Conservation (phyloP, 106 monocot species). For the Alisma plantagoaquatica region DNA sequence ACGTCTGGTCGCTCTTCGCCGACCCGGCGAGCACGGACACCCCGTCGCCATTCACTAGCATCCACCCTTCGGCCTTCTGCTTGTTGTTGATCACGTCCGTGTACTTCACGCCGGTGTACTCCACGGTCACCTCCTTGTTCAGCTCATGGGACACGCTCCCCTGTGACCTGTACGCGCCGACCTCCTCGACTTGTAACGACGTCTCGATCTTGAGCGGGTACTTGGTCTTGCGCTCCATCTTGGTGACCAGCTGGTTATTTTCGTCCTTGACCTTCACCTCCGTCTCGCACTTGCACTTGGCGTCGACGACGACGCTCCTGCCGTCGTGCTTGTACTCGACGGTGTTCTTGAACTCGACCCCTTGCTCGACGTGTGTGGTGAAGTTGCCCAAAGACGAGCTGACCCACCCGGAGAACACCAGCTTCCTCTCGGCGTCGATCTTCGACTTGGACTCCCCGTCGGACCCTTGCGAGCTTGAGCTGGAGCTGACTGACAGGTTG, state of each 20-base stretch:
- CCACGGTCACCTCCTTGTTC: conserved; percentile 13
- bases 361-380: conserved; percentile 7
- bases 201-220: conserved; percentile 26
- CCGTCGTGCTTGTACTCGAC: conserved; percentile 7
- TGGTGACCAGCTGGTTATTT: conserved; percentile 13
- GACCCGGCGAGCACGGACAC: background rate
- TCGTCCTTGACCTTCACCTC: background rate
- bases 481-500: background rate
- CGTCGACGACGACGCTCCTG: background rate
- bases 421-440: conserved; percentile 19
- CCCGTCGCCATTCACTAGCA: background rate
- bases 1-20: background rate
- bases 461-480: background rate
- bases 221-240: conserved; percentile 15
- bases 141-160: background rate
- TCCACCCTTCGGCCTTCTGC: background rate
- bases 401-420: conserved; percentile 33
- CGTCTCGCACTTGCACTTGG: conserved; percentile 3
- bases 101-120: background rate
- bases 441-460: conserved; percentile 25
- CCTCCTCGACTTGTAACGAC: conserved; percentile 12
- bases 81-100: background rate
- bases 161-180: conserved; percentile 1
- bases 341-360: conserved; percentile 7
- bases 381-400: conserved; percentile 36